phyloP scores from a whole-genome alignment of 2,329 filamentous ascomycete genomes.

The Cercospora sojina region DNA sequence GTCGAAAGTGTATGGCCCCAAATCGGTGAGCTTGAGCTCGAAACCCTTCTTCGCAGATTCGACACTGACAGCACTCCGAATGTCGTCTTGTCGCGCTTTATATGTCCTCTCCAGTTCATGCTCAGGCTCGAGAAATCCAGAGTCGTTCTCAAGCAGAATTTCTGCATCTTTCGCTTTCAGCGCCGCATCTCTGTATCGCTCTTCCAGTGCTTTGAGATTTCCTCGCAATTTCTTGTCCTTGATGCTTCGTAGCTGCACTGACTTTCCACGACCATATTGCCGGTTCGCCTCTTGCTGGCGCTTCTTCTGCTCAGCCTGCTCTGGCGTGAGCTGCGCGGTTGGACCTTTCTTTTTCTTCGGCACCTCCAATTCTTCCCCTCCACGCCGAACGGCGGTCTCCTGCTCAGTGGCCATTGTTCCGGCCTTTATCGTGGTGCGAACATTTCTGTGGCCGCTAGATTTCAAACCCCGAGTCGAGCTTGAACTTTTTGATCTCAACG shows the following conservation, averaged over 20 bases:
- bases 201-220: slow-evolving; percentile 75
- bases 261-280: slow-evolving; percentile 80
- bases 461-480: neutral
- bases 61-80: slow-evolving; percentile 69
- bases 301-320: slow-evolving; percentile 38
- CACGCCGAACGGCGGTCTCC: neutral
- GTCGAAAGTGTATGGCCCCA: slow-evolving; percentile 85
- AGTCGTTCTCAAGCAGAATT: slow-evolving; percentile 82
- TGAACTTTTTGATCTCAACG: neutral
- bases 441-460: neutral
- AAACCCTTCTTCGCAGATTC: slow-evolving; percentile 92
- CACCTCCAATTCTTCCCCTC: slow-evolving; percentile 13
- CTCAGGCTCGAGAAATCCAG: slow-evolving; percentile 85
- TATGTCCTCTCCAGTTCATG: slow-evolving; percentile 87
- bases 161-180: slow-evolving; percentile 91
- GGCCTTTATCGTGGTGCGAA: neutral
- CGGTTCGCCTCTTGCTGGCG: slow-evolving; percentile 39
- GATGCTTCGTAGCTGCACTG: slow-evolving; percentile 69
- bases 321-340: slow-evolving; percentile 35
- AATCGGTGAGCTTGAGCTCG: slow-evolving; percentile 75
- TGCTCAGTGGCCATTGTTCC: slow-evolving; percentile 8
- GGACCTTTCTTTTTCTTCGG: slow-evolving; percentile 28
- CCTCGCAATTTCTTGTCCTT: slow-evolving; percentile 87
- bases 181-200: slow-evolving; percentile 76
- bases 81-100: slow-evolving; percentile 86